Conservation (phyloP, 345 rosid species). For the Geranium rotundifolium region DNA sequence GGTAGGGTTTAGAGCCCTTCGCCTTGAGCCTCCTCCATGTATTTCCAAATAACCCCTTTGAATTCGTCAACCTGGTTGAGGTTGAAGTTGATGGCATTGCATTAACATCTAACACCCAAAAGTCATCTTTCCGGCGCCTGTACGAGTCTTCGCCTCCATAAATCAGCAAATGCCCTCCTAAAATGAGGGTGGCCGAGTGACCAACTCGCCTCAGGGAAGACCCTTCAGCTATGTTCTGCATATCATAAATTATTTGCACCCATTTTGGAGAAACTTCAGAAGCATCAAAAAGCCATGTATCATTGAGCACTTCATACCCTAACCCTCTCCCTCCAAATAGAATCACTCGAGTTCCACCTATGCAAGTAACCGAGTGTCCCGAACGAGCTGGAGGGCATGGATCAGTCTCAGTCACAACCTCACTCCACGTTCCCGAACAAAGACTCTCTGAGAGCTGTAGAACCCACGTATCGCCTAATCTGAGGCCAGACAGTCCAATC, state of each 20-base stretch:
- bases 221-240: conserved; percentile 41
- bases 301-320: conserved; percentile 75
- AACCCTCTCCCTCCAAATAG: conserved; percentile 89
- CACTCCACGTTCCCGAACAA: conserved; percentile 51
- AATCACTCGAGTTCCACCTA: conserved; percentile 38
- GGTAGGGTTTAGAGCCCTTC: conserved; percentile 40
- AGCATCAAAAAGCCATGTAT: conserved; percentile 67
- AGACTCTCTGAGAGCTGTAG: conserved; percentile 58
- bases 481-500: conserved; percentile 54
- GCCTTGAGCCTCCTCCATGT: conserved; percentile 58
- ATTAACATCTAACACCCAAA: conserved; percentile 65
- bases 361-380: conserved; percentile 78
- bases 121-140: conserved; percentile 75
- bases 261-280: conserved; percentile 35
- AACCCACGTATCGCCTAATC: conserved; percentile 81
- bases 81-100: conserved; percentile 28
- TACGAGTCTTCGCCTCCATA: conserved; percentile 87
- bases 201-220: conserved; percentile 78
- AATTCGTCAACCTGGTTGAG: conserved; percentile 14
- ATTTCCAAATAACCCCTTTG: conserved; percentile 9
- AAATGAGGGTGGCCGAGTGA: conserved; percentile 65
- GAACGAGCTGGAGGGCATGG: conserved; percentile 83
- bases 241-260: conserved; percentile 51
- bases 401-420: conserved; percentile 32
- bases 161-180: conserved; percentile 68